phyloP scores from a whole-genome alignment of 2,329 filamentous ascomycete genomes.

The Pyricularia pennisetigena region DNA sequence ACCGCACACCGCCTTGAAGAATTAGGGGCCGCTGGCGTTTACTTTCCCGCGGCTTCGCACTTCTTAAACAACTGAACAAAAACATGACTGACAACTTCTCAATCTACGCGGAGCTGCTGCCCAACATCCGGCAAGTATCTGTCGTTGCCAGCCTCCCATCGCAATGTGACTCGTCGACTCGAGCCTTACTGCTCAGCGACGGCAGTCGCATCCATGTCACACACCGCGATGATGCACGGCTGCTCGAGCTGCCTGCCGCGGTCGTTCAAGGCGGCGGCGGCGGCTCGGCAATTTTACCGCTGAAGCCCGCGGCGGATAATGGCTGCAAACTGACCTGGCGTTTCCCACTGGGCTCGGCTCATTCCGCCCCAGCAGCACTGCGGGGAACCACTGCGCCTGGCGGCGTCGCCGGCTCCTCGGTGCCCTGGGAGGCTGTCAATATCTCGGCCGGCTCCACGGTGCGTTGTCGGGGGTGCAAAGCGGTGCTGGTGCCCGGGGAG shows the following conservation, averaged over 20 bases:
- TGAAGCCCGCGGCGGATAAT: slow-evolving; percentile 11
- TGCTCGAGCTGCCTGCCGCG: slow-evolving; percentile 31
- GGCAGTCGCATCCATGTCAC: slow-evolving; percentile 34
- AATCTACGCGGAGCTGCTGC: slow-evolving; percentile 56
- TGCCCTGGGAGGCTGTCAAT: slow-evolving; percentile 48
- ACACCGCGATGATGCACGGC: slow-evolving; percentile 29
- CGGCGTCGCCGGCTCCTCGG: slow-evolving; percentile 4
- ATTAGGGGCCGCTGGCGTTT: background rate
- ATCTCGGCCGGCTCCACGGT: slow-evolving; percentile 30
- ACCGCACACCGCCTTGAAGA: background rate
- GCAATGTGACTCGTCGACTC: slow-evolving; percentile 29
- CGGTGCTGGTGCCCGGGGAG: slow-evolving; percentile 25
- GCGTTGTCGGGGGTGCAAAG: slow-evolving; percentile 28
- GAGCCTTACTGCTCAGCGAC: slow-evolving; percentile 31
- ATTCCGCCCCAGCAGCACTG: slow-evolving; percentile 15
- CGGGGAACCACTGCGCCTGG: slow-evolving; percentile 23
- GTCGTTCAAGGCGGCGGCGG: slow-evolving; percentile 18
- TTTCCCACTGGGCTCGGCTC: slow-evolving; percentile 26
- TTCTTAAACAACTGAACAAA: too few species aligned
- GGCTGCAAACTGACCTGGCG: slow-evolving; percentile 38
- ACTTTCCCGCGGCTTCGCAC: background rate
- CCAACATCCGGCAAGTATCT: slow-evolving; percentile 55
- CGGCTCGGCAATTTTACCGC: slow-evolving; percentile 24
- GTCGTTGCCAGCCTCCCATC: slow-evolving; percentile 41
- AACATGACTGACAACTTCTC: slow-evolving; percentile 3